Percentiles rank a stretch among this genome's conserved stretches.
phyloP scores from a whole-genome alignment of 1,284 basidiomycete species.

The Malassezia obtusa region DNA sequence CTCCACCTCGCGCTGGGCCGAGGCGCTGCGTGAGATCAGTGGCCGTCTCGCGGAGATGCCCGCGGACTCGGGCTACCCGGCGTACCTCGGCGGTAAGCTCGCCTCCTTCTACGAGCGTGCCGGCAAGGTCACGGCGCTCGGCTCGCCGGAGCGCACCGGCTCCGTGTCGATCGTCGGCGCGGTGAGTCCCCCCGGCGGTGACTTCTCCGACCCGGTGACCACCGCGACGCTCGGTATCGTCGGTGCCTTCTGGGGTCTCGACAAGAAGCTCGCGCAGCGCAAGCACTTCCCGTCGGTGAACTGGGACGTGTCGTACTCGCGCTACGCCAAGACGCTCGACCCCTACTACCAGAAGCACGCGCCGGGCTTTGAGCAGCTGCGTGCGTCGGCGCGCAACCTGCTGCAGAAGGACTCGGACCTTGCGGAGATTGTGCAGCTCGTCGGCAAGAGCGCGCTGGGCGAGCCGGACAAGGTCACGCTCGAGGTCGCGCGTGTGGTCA shows the following conservation, averaged over 20 bases:
- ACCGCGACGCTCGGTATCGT: constrained; percentile 95
- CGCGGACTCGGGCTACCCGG: constrained; percentile 90
- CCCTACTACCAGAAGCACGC: constrained; percentile 76
- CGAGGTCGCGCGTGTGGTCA: constrained; percentile 92
- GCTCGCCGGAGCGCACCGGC: constrained; percentile 76
- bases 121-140: constrained; percentile 88
- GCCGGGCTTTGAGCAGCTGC: constrained; percentile 84
- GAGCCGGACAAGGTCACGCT: constrained; percentile 98
- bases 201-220: constrained; percentile 98
- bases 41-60: constrained; percentile 99
- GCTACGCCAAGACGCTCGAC: constrained; percentile 91
- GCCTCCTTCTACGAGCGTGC: constrained; percentile 98
- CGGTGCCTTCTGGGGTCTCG: constrained; percentile 69
- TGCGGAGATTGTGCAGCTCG: constrained; percentile 96
- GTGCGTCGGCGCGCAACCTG: constrained; percentile 86
- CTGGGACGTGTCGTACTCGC: constrained; percentile 97
- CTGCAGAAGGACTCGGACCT: constrained; percentile 97
- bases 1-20: constrained; percentile 98
- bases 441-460: constrained; percentile 93
- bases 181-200: constrained; percentile 95
- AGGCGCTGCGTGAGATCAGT: constrained; percentile 96
- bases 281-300: constrained; percentile 99
- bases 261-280: constrained; percentile 91
- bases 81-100: constrained; percentile 89
- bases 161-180: constrained; percentile 98